Evolutionary conservation across 495 filamentous ascomycete genomes (phyloP), one percentile per base, ranked within the genome.

Genomic region (Talaromyces stipitatus): DNA sequence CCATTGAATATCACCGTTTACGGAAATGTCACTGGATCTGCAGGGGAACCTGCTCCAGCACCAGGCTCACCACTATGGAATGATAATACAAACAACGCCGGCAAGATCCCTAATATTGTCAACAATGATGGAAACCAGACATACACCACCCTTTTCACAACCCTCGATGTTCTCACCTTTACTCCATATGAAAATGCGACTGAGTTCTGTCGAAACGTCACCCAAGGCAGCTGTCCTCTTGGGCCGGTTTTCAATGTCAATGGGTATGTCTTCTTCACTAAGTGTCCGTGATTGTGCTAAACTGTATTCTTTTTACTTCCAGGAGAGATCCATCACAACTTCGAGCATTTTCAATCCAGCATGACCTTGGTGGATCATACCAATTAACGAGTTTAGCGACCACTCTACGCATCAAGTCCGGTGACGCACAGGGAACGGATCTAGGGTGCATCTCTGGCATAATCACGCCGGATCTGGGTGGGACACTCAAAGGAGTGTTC

Each of bases 21-120:
- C 72, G 92, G 92, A 22, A 96, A 97, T 69, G 90, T 97, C 20
- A 85, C 85, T 24, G 94, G 94, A 7, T 73, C 72, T 14, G 66
- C 70, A 16, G 64, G 75, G 20, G 51, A 69, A 4, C 58, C 67
- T 14, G 76, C 83, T 57, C 89, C 88, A 41, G 55, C 74, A 4
- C 65, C 71, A 41, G 66, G 80, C 46, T 71, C 80, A 60, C 65
- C 75, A 4, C 64, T 69, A 47, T 83, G 86, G 75, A 63, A 47
- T 1, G 76, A 90, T 64, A 61, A 73, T 0, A 84, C 78, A 41
- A 69, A 75, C 50, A 84, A 81, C 2, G 73, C 83, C 58, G 91
- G 92, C 50, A 95, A 96, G 71, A 95, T 97, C 58, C 67, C 80
- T 32, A 76, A 87, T 61, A 60, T 84, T 41, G 73, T 77, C 59